Evolutionary conservation across 2,329 filamentous ascomycete genomes (phyloP), one percentile per base, ranked within the genome.

Genomic region (Cladosporium austrohemisphaericum): DNA sequence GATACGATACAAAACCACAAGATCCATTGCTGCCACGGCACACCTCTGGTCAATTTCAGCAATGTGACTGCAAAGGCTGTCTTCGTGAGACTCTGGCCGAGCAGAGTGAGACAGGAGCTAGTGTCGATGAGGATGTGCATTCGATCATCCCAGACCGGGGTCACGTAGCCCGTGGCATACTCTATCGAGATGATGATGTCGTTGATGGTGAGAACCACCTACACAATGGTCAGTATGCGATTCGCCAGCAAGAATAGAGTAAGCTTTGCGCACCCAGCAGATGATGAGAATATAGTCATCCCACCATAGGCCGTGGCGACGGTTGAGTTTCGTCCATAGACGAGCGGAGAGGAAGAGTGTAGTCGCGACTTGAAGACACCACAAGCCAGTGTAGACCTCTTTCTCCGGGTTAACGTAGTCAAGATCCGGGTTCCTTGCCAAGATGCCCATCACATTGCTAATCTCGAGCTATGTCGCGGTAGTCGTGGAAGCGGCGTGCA

Each of bases 121-220:
- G 68, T 60, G 55, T 72, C 75, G 66, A 78, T 76, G 49, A 78
- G 64, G 54, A 77, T 76, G 57, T 75, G 73, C 75, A 77, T 77
- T 47, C 68, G 69, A 53, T 76, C 73, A 51, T 74, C 71, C 76
- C 76, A 78, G 14, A 63, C 57, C n/a, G 71, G 59, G 1, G 65
- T 59, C 4, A 75, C 68, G 52, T 77, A 77, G 43, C 74, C 75
- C 6, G 70, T 76, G 5, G 70, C 72, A 49, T 73, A 78, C 51
- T 77, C 64, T 40, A 71, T 54, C 1, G 71, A 59, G 47, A 77
- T 77, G 13, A 77, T 56, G 40, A 60, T 68, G 52, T 77, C 68
- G 58, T 73, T 76, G 29, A 61, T 59, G n/a, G 73, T 60, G 3
- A 76, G 65, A 3, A 76, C 57, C 6, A 65, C 28, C 75, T 75